Base-by-base conservation (phyloP, 2,329 filamentous ascomycete genomes). In the Periconia macrospinosa region DNA sequence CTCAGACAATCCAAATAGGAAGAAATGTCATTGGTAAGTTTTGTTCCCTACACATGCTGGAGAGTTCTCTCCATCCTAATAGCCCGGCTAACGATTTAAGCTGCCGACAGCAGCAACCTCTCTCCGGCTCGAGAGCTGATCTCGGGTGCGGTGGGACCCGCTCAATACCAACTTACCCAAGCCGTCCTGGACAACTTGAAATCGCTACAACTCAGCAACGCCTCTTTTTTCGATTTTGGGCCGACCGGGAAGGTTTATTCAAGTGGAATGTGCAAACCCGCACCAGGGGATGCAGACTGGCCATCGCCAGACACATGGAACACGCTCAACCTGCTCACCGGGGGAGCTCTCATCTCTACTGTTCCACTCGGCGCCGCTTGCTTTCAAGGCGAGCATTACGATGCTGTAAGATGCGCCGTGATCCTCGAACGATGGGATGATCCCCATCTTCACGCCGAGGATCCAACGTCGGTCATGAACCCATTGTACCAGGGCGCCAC, bases 331-430 rank as follows among this genome's bases (percentile, higher is more conserved):
- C 47, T 37, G 48, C 67, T 69, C 2, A 62, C 73, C 5, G 65
- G 62, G 30, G 70, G 70, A 46, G 64, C 61, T 45, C 55, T 74
- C 45, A 54, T 73, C 14, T 56, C 66, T 6, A 74, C 71, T 6
- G 62, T 69, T 2, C 71, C 71, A 13, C 59, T 74, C 17, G 71
- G 67, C 13, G 60, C 57, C 15, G 63, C 66, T 17, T 73, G 70
- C 55, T 69, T 73, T 51, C 63, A 45, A 8, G 30, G 19, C 30
- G 45, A 47, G 30, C 7, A n/a, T 5, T 49, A 42, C 20, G 17
- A 49, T 43, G 37, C 37, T 11, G n/a, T 9, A 5, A 33, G 15
- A 19, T 49, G 47, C 47, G 23, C 18, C 18, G 11, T 18, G 14
- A 23, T 49, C 10, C 18, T 41, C 14, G 14, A 37, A 30, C 20